Base-by-base conservation (phyloP, 2,329 filamentous ascomycete genomes). In the Paracamarosporium sp. region DNA sequence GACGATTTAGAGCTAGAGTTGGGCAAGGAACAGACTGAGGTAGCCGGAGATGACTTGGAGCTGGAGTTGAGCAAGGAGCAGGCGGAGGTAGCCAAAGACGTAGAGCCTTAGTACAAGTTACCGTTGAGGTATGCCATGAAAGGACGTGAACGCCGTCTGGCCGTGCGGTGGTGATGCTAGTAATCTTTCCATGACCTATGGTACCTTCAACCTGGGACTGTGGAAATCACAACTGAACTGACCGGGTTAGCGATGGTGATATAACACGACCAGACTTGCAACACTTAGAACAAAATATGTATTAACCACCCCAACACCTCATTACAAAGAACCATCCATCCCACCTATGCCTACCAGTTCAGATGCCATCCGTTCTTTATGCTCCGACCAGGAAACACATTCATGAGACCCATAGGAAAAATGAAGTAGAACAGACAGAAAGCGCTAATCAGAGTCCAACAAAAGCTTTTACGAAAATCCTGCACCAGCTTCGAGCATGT, bases 381-480 rank as follows among this genome's bases (percentile, higher is more conserved):
- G 53, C 61, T 47, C 48, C 53, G 48, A 22, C 51, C 57, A 56
- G 40, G 41, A 48, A 44, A 41, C 48, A 31, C 36, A 41, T 50
- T 43, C 55, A 55, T 57, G 47, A 64, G 56, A 43, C 35, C 55
- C 53, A 57, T 50, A 40, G 45, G 62, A 62, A 57, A 50, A n/a
- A 54, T 46, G 43, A 55, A 48, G 53, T 38, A 56, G 54, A 58
- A 60, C 64, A 51, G 62, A 57, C 54, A 65, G 48, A 61, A 60
- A 57, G 57, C 66, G 66, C 65, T 68, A 64, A 62, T 61, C 57
- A 64, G 59, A 66, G 60, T 53, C 53, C 48, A 55, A 59, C 17
- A 57, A 63, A 48, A 51, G 58, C 63, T 73, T 74, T 72, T 70
- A 60, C 63, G 60, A 66, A 63, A 64, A 63, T 60, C 58, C 65